Conservation (phyloP, 306 rosid species). For the Cicer cuneatum region DNA sequence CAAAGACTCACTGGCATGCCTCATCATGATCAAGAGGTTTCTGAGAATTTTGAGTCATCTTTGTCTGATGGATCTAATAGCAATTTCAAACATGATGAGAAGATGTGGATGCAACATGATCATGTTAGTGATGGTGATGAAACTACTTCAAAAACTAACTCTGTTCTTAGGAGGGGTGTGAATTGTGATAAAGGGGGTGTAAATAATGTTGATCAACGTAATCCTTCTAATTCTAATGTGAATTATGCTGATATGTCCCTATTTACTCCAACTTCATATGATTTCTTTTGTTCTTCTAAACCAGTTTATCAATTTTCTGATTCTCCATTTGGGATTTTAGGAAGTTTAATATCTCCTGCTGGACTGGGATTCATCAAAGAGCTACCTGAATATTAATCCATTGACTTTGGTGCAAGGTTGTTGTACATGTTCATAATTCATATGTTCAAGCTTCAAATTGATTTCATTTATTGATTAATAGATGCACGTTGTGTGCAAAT, state of each 20-base stretch:
- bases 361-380: conserved; percentile 72
- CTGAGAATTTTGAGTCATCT: conserved; percentile 47
- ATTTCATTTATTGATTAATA: neutral
- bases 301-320: conserved; percentile 51
- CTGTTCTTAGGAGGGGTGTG: conserved; percentile 46
- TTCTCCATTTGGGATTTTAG: conserved; percentile 50
- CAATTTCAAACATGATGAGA: neutral
- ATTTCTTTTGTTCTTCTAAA: conserved; percentile 52
- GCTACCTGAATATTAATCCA: conserved; percentile 61
- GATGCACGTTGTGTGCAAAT: neutral
- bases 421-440: neutral
- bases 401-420: neutral
- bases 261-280: conserved; percentile 64
- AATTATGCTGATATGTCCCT: conserved; percentile 59
- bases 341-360: conserved; percentile 66
- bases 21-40: conserved; percentile 11
- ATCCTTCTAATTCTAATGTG: conserved; percentile 4
- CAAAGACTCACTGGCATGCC: conserved; percentile 82
- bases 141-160: conserved; percentile 53
- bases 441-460: neutral
- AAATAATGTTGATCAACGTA: neutral
- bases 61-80: conserved; percentile 36
- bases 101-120: neutral
- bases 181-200: conserved; percentile 18
- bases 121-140: conserved; percentile 39